phyloP scores from a whole-genome alignment of 148 eudicot genomes.

The Polygonum aviculare region DNA sequence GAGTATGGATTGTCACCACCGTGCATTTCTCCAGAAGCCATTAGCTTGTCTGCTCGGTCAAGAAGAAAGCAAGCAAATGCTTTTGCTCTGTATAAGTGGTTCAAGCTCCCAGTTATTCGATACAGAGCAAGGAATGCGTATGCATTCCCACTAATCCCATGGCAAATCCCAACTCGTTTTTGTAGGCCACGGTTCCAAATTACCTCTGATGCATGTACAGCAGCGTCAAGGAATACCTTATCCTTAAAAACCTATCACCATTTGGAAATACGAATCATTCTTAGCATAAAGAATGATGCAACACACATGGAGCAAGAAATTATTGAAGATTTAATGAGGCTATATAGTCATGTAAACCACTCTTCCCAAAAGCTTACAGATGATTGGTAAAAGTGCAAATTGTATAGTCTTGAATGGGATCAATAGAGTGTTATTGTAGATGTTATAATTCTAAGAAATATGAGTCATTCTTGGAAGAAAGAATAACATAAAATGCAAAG shows the following conservation, averaged over 20 bases:
- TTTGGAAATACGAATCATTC: neutral
- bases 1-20: conserved; percentile 82
- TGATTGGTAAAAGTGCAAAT: too few species aligned
- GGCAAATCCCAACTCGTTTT: conserved; percentile 76
- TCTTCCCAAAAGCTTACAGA: neutral
- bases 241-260: conserved; percentile 49
- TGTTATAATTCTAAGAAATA: conserved; percentile 10
- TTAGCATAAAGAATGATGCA: neutral
- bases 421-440: too few species aligned
- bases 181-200: conserved; percentile 82
- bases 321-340: neutral
- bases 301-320: neutral
- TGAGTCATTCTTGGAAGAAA: neutral
- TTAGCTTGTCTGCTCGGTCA: conserved; percentile 47
- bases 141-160: conserved; percentile 77
- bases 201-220: conserved; percentile 63
- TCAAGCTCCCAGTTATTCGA: conserved; percentile 47
- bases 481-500: neutral
- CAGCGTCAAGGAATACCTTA: conserved; percentile 53
- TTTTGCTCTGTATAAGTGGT: conserved; percentile 64
- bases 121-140: conserved; percentile 65
- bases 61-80: conserved; percentile 72
- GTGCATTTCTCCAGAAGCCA: conserved; percentile 63
- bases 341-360: too few species aligned
- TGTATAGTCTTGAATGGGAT: neutral